Conservation (phyloP, 108 stramenopile species). For the Hondaea fermentalgiana region DNA sequence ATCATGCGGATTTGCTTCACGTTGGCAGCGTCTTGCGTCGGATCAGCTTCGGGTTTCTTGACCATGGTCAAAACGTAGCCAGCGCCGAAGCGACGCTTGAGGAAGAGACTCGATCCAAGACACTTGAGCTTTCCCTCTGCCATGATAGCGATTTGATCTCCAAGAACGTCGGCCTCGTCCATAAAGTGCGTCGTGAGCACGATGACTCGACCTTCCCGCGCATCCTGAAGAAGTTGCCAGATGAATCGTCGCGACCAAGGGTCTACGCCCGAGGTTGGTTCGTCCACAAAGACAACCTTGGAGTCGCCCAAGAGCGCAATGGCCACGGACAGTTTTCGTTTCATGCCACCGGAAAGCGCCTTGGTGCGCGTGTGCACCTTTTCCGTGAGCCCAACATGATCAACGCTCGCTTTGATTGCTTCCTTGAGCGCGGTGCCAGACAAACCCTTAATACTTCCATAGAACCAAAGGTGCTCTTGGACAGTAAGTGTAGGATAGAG, state of each 20-base stretch:
- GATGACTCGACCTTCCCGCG: conserved; percentile 54
- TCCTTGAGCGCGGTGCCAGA: conserved; percentile 31
- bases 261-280: conserved; percentile 27
- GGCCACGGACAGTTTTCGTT: not conserved
- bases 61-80: not conserved
- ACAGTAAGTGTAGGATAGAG: conserved; percentile 58
- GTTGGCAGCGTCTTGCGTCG: not conserved
- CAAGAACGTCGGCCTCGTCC: conserved; percentile 56
- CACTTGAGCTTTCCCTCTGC: conserved; percentile 19
- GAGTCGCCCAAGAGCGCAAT: conserved; percentile 26
- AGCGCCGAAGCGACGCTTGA: conserved; percentile 24
- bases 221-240: conserved; percentile 26
- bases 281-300: conserved; percentile 22
- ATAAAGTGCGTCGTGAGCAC: conserved; percentile 60
- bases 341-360: conserved; percentile 18
- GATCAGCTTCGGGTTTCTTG: not conserved
- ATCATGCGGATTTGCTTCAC: not conserved
- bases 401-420: conserved; percentile 21
- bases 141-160: conserved; percentile 30
- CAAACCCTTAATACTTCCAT: conserved; percentile 55
- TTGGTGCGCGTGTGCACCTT: not conserved
- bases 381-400: conserved; percentile 48
- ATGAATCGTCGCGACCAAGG: not conserved
- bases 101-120: not conserved
- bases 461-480: conserved; percentile 58